Base-by-base conservation (phyloP, 345 rosid genomes). In the Boechera retrofracta region DNA sequence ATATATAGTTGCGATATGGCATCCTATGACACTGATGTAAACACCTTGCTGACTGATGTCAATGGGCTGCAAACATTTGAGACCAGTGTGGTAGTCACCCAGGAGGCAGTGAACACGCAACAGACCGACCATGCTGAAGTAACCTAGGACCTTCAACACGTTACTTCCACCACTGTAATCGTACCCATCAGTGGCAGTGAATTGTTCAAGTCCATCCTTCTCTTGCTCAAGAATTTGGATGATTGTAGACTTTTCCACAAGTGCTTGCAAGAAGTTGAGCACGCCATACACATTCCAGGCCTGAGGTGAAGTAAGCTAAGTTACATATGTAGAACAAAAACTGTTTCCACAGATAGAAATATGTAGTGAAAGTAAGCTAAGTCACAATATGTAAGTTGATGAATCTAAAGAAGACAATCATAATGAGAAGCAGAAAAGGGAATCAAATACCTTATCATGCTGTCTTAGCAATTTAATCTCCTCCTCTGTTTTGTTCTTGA, bases 211-310 rank as follows among this genome's bases (percentile, higher is more conserved):
- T 18, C 96, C 97, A 67, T 88, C 93, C 85, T 91, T 93, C 79
- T 96, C 99, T 78, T 83, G 92, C 85, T 95, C 99, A 71, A 95
- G 79, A 68, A 95, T 95, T 81, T 91, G 90, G 79, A 86, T 80
- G 65, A 95, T 92, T 57, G 68, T 80, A 0, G 99, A 95, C 87
- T 95, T 95, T 78, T 95, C 98, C 80, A 92, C 94, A 66, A 95
- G 87, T 4, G 98, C 98, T 92, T 95, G 96, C 97, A 95, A 88
- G 85, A 78, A 95, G 83, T 95, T 95, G 72, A 95, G 99, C 82
- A 95, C 98, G 39, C 99, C 98, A 73, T 92, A 91, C 48, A 95
- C 99, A 84, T 88, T 95, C 97, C 99, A 95, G 5, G 98, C 96
- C 99, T 94, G 80, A 44, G 12, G 49, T 12, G n/a, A 39, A 38